Percentiles rank a stretch among this genome's conserved stretches.
Conservation (phyloP, 225 moss, liverwort and hornwort genomes). For the Lunularia cruciata region DNA sequence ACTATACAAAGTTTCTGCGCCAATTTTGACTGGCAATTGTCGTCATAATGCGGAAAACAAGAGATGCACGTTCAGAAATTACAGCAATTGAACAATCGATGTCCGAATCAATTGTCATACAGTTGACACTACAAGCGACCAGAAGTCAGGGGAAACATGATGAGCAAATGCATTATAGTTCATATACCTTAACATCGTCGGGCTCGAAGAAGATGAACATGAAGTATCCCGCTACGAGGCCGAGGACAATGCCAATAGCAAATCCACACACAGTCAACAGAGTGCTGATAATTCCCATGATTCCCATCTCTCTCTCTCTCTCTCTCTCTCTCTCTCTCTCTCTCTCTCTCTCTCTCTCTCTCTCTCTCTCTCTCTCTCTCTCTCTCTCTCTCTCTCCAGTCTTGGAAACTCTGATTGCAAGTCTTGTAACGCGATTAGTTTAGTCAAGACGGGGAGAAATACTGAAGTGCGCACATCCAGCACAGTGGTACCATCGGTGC, state of each 20-base stretch:
- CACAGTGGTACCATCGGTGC: neutral
- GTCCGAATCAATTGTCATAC: no score
- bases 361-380: conserved; percentile 5
- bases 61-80: no score
- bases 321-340: conserved; percentile 10
- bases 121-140: no score
- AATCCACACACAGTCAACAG: conserved; percentile 40
- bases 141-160: neutral
- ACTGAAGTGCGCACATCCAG: neutral
- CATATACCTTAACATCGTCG: conserved; percentile 42
- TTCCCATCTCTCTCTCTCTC: neutral
- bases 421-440: neutral
- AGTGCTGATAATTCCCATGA: conserved; percentile 44
- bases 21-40: no score
- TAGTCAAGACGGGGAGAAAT: neutral
- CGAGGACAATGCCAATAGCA: conserved; percentile 42
- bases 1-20: no score
- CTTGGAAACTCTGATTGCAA: neutral
- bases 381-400: neutral
- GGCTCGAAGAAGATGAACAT: conserved; percentile 50
- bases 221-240: conserved; percentile 43
- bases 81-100: no score
- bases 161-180: neutral
- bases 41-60: neutral
- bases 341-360: conserved; percentile 1